These are phyloP conservation scores for Aurinia saxatilis DNA, from an alignment of 345 rosid species.

Conservation along the genomic window DNA sequence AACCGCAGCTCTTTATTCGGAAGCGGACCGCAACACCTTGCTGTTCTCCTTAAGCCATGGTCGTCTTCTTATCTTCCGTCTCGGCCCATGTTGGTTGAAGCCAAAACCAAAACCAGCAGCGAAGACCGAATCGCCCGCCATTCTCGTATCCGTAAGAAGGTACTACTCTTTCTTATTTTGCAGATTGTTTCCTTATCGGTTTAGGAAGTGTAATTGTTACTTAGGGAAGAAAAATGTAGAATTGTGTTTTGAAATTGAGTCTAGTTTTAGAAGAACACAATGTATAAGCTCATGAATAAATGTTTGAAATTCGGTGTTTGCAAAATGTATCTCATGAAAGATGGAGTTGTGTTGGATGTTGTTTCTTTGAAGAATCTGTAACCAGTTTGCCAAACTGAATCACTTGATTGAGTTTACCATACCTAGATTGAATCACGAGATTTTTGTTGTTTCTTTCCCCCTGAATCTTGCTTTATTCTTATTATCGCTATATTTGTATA, in stretches of 20 bases:
- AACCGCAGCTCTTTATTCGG: conserved; percentile 28
- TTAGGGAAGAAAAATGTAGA: too few species aligned
- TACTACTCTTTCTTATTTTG: conserved; percentile 9
- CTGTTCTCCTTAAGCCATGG: conserved; percentile 23
- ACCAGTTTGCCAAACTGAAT: neutral
- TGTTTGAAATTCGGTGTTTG: too few species aligned
- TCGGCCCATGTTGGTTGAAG: conserved; percentile 34
- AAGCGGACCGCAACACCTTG: conserved; percentile 24
- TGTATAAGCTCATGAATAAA: too few species aligned
- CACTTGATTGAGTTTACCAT: too few species aligned
- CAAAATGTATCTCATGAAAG: too few species aligned
- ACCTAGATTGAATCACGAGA: too few species aligned
- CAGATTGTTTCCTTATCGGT: neutral
- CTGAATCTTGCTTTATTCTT: too few species aligned
- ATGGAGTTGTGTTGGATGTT: too few species aligned
- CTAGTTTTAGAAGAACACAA: too few species aligned
- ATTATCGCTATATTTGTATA: conserved; percentile 18
- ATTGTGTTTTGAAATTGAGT: neutral
- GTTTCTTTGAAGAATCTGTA: neutral
- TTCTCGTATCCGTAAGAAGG: conserved; percentile 90
- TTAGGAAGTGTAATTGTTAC: too few species aligned
- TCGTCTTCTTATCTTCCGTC: conserved; percentile 22
- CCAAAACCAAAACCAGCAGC: conserved; percentile 56
- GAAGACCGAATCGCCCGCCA: conserved; percentile 86
- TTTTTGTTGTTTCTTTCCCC: too few species aligned